Evolutionary conservation across 2,329 filamentous ascomycete species (phyloP).

Genomic region (Talaromyces rugulosus): DNA sequence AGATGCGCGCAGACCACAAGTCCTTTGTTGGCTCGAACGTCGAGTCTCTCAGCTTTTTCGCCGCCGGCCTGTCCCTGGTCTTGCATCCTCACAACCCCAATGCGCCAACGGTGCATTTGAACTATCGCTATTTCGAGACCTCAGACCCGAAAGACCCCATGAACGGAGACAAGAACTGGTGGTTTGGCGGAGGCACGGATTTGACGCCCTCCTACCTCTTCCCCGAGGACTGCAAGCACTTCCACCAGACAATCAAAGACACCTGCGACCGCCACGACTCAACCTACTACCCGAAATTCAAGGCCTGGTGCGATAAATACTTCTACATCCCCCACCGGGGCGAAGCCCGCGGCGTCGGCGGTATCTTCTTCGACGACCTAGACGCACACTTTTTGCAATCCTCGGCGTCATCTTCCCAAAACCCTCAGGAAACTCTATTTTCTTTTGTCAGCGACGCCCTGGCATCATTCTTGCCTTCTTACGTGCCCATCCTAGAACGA

Average conservation of each 20-base stretch:
- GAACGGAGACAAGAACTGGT: conserved; percentile 70
- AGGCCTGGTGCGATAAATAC: conserved; percentile 98
- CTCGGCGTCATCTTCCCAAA: conserved; percentile 54
- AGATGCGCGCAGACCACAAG: conserved; percentile 95
- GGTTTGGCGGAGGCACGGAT: conserved; percentile 95
- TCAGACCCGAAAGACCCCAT: conserved; percentile 74
- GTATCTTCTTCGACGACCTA: conserved; percentile 98
- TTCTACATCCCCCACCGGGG: conserved; percentile 89
- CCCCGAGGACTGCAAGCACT: conserved; percentile 94
- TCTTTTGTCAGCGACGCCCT: conserved; percentile 83
- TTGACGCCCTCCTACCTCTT: conserved; percentile 91
- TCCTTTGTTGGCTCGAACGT: conserved; percentile 71
- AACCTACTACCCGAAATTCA: conserved; percentile 88
- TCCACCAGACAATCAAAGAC: conserved; percentile 89
- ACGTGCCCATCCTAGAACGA: conserved; percentile 80
- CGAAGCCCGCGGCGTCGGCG: conserved; percentile 82
- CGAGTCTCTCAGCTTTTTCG: conserved; percentile 89
- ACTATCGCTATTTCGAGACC: conserved; percentile 98
- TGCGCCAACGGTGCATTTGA: conserved; percentile 95
- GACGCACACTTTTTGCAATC: conserved; percentile 54
- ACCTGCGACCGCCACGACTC: conserved; percentile 92
- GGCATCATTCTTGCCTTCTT: conserved; percentile 82
- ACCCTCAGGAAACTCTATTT: conserved; percentile 85
- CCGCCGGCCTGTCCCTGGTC: conserved; percentile 86
- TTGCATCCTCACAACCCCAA: conserved; percentile 93